Evolutionary conservation across 108 stramenopile genomes (phyloP).

Genomic region (Nitzschia sp.): DNA sequence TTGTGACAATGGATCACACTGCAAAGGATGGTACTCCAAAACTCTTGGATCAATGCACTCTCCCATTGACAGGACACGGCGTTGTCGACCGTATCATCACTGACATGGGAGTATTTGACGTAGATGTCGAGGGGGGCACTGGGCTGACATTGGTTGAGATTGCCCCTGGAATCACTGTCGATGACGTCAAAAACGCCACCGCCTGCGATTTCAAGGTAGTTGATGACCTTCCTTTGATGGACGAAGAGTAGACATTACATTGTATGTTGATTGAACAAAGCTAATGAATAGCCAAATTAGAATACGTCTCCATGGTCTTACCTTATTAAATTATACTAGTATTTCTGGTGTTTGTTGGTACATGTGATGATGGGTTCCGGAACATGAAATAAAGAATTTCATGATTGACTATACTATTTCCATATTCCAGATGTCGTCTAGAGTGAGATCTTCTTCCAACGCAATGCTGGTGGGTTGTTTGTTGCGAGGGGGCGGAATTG

Average conservation of each 20-base stretch:
- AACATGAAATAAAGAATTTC: no score
- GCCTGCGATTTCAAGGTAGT: slow-evolving; percentile 56
- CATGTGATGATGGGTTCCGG: no score
- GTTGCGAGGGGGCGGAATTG: not conserved
- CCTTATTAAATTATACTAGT: no score
- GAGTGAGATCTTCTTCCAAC: slow-evolving; percentile 1
- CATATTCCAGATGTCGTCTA: slow-evolving; percentile 13
- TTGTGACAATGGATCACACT: slow-evolving; percentile 93
- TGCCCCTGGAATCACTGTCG: slow-evolving; percentile 64
- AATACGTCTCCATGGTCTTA: no score
- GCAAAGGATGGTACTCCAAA: slow-evolving; percentile 87
- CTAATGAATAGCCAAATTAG: no score
- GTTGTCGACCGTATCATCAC: slow-evolving; percentile 94
- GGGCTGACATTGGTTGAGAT: slow-evolving; percentile 77
- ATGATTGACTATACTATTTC: not conserved
- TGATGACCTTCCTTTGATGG: slow-evolving; percentile 39
- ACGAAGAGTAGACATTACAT: slow-evolving; percentile 6
- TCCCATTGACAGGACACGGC: slow-evolving; percentile 85
- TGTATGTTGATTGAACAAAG: no score
- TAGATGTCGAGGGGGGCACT: slow-evolving; percentile 52
- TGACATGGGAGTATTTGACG: slow-evolving; percentile 89
- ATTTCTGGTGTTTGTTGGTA: no score
- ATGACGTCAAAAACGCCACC: slow-evolving; percentile 65
- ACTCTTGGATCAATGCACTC: slow-evolving; percentile 77
- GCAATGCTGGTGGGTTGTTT: not conserved